phyloP scores from a whole-genome alignment of 768 basidiomycete species.

The Termitomyces sp. region DNA sequence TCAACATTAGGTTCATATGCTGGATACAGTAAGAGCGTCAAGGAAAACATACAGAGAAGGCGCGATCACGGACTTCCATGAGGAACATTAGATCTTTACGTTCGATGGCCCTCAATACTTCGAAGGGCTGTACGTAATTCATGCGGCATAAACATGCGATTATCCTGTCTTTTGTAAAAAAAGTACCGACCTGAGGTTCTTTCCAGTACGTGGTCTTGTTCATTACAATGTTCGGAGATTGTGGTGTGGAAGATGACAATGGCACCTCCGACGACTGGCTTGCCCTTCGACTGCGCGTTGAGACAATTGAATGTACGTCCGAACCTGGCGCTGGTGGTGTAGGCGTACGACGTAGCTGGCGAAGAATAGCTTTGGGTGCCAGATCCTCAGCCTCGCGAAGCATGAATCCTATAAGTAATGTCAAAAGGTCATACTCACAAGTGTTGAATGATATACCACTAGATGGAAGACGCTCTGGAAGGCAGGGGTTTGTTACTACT shows the following conservation, averaged over 20 bases:
- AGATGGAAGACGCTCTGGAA: slow-evolving; percentile 67
- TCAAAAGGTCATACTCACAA: slow-evolving; percentile 6
- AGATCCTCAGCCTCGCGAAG: slow-evolving; percentile 61
- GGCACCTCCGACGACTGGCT: slow-evolving; percentile 19
- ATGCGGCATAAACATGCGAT: not conserved
- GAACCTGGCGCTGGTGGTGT: slow-evolving; percentile 26
- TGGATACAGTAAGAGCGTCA: not conserved
- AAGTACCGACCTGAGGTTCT: slow-evolving; percentile 42
- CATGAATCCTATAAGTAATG: slow-evolving; percentile 49
- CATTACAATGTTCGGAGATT: slow-evolving; percentile 8
- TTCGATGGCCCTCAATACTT: slow-evolving; percentile 84
- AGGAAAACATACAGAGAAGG: slow-evolving; percentile 60
- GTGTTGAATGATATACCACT: slow-evolving; percentile 35
- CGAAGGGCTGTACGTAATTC: slow-evolving; percentile 33
- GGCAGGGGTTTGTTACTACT: slow-evolving; percentile 46
- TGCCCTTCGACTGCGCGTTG: slow-evolving; percentile 13
- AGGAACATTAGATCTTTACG: slow-evolving; percentile 75
- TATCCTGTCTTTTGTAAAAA: not conserved
- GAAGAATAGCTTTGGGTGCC: slow-evolving; percentile 53
- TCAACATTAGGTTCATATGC: not conserved
- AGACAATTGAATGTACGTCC: slow-evolving; percentile 10
- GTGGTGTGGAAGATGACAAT: slow-evolving; percentile 12
- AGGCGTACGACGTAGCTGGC: slow-evolving; percentile 44
- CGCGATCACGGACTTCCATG: slow-evolving; percentile 77
- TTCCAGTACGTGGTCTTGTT: slow-evolving; percentile 31